Base-by-base conservation (phyloP, 192 early-diverging fungal genomes). In the Coemansia sp. region DNA sequence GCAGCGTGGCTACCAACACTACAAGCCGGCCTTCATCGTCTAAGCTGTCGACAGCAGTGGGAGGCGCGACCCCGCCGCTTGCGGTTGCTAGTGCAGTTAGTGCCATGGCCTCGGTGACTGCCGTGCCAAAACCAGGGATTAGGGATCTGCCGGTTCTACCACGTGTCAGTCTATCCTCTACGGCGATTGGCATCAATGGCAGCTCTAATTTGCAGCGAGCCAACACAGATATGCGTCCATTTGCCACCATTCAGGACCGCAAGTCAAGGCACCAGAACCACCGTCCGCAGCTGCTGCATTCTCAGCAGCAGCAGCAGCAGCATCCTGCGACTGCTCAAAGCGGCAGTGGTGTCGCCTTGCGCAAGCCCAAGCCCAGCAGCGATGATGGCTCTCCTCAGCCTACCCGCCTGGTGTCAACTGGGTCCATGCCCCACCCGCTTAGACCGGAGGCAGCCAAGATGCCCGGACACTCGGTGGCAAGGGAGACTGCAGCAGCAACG, bases 211-310 rank as follows among this genome's bases (percentile, higher is more conserved):
- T 80, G 64, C 78, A 81, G 36, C 62, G 78, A 10, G 73, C 72
- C 27, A 74, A 81, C 62, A 75, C 72, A 9, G 73, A 81, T 39
- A 65, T 65, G 60, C 78, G 70, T 4, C 41, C 73, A 22, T 68
- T 74, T n/a, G 45, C 64, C 22, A n/a, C 59, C 14, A 29, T 54
- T 22, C 66, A 60, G 42, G 59, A 54, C 31, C 57, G 24, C 20
- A 60, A 31, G 27, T 4, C 29, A 19, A 36, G 37, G 22, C 46
- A 31, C 24, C 46, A 59, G 41, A 4, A 54, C 51, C 51, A 54
- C 14, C 51, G 51, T 4, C 51, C 51, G 1, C 51, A 54, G 12
- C 27, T 54, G 17, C n/a, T n/a, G n/a, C n/a, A n/a, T n/a, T n/a
- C n/a, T 5, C 53, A 43, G 36, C 60, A 77, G 25, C 59, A 59